A percentile compares a stretch with the other conserved stretches of the same genome.
Evolutionary conservation across 73 alveolate genomes (phyloP).

Genomic region (Blepharisma stoltei): DNA sequence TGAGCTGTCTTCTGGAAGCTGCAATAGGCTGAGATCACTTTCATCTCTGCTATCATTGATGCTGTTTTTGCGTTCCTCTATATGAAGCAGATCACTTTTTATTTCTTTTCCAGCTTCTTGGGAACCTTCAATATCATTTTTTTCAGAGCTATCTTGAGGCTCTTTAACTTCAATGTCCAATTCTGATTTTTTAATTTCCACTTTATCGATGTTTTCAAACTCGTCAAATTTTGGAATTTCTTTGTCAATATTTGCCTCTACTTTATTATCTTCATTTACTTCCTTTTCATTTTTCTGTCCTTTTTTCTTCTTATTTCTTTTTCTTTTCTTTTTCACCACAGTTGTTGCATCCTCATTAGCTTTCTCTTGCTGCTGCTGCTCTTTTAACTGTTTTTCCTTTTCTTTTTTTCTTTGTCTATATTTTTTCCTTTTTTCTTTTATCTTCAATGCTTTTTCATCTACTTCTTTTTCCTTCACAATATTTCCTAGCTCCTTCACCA

Average conservation of each 20-base stretch:
- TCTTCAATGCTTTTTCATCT: background rate
- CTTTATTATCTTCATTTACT: background rate
- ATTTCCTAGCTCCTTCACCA: constrained; percentile 7
- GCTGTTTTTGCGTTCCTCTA: background rate
- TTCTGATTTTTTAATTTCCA: background rate
- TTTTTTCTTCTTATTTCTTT: constrained; percentile 13
- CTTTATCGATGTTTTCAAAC: background rate
- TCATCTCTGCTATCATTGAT: background rate
- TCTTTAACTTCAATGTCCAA: background rate
- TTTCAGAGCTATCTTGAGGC: background rate
- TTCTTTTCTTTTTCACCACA: constrained; percentile 11
- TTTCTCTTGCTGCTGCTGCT: background rate
- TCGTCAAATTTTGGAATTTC: background rate
- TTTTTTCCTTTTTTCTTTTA: background rate
- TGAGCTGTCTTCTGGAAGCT: background rate
- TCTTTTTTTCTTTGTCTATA: constrained; percentile 24
- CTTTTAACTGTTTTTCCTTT: background rate
- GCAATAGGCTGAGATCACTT: background rate
- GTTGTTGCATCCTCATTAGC: background rate
- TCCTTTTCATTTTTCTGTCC: constrained; percentile 4
- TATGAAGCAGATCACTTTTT: background rate
- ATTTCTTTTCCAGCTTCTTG: background rate
- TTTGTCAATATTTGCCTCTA: background rate
- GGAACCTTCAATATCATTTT: background rate
- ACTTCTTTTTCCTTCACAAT: background rate